A percentile compares a stretch with the other conserved stretches of the same genome.
Evolutionary conservation across 441 rosid genomes (phyloP).

Genomic region (Populus hybrid): DNA sequence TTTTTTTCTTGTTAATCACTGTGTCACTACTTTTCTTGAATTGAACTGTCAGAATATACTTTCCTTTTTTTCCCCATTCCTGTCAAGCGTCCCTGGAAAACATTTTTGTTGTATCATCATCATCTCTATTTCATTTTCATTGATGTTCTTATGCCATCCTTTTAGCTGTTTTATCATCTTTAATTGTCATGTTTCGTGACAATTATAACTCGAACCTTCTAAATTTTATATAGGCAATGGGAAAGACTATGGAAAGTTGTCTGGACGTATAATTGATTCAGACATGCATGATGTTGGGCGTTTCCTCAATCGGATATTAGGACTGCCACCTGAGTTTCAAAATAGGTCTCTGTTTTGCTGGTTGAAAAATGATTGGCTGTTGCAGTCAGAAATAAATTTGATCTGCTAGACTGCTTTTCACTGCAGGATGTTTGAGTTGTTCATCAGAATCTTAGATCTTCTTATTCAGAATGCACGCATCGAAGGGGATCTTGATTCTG

Average conservation of each 20-base stretch:
- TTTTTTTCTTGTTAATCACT: conserved; percentile 4
- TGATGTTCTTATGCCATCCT: neutral
- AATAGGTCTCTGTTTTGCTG: conserved; percentile 54
- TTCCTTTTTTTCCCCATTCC: too few species aligned
- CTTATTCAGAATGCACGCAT: conserved; percentile 64
- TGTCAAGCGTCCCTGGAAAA: too few species aligned
- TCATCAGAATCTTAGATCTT: conserved; percentile 85
- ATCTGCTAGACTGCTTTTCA: conserved; percentile 21
- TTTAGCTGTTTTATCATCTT: neutral
- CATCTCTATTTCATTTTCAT: too few species aligned
- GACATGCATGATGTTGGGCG: conserved; percentile 99
- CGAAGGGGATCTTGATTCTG: too few species aligned
- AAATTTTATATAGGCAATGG: conserved; percentile 59
- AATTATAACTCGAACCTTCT: neutral
- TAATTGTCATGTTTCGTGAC: neutral
- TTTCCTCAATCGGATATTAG: conserved; percentile 91
- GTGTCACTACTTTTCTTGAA: too few species aligned
- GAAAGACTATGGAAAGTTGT: conserved; percentile 70
- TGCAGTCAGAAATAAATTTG: conserved; percentile 13
- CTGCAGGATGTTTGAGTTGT: conserved; percentile 88
- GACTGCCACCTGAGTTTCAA: conserved; percentile 96
- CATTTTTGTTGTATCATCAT: too few species aligned
- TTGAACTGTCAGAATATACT: too few species aligned
- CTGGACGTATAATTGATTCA: conserved; percentile 96
- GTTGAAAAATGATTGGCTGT: conserved; percentile 12